Percentiles rank a stretch among this genome's conserved stretches.
phyloP scores from a whole-genome alignment of 306 rosid species.

The Phaseolus lunatus region DNA sequence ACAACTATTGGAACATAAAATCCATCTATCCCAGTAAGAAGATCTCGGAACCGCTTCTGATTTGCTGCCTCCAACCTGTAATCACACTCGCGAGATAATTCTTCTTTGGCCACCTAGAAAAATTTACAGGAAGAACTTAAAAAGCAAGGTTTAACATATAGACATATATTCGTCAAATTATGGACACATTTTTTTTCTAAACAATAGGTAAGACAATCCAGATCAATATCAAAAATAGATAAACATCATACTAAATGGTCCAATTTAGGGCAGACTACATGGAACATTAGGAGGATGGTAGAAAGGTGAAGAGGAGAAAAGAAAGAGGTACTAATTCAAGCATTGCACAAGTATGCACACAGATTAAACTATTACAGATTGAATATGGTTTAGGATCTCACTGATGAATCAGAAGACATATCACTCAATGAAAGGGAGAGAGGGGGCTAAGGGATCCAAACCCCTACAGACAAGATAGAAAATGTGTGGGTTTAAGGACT shows the following conservation, averaged over 20 bases:
- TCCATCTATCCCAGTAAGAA: slow-evolving; percentile 64
- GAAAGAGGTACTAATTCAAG: slow-evolving; percentile 19
- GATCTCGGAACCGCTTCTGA: slow-evolving; percentile 78
- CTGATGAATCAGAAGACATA: slow-evolving; percentile 34
- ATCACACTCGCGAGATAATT: slow-evolving; percentile 89
- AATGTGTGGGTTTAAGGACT: slow-evolving; percentile 33
- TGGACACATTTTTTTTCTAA: slow-evolving; percentile 13
- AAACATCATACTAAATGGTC: slow-evolving; percentile 28
- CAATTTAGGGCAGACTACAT: slow-evolving; percentile 28
- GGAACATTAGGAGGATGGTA: slow-evolving; percentile 20
- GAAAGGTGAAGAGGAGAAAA: slow-evolving; percentile 21
- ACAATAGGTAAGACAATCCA: slow-evolving; percentile 12
- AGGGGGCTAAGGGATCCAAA: slow-evolving; percentile 36
- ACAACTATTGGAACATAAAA: slow-evolving; percentile 85
- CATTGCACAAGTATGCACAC: background rate
- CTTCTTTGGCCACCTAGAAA: slow-evolving; percentile 91
- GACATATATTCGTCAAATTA: slow-evolving; percentile 29
- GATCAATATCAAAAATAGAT: slow-evolving; percentile 33
- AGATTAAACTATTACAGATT: slow-evolving; percentile 25
- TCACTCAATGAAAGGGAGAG: slow-evolving; percentile 37
- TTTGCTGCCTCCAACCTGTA: slow-evolving; percentile 86
- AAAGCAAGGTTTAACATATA: slow-evolving; percentile 35
- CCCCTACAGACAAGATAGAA: slow-evolving; percentile 22
- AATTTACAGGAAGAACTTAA: slow-evolving; percentile 35
- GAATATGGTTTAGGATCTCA: slow-evolving; percentile 38